Base-by-base conservation (phyloP, 169 alveolate species). In the Eimeria tenella region DNA sequence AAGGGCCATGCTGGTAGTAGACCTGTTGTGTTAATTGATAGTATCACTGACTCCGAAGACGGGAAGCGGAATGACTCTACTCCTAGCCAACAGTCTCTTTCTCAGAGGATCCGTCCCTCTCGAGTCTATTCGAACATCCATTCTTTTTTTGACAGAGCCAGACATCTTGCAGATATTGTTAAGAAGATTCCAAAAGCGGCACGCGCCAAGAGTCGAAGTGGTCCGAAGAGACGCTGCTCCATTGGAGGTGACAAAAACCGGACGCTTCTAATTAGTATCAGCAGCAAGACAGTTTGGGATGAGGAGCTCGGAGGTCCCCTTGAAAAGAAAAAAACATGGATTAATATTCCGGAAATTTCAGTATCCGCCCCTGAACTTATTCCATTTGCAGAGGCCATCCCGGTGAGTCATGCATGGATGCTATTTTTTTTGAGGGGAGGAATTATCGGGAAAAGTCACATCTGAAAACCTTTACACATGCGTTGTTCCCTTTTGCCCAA, bases 341-440 rank as follows among this genome's bases (percentile, higher is more conserved):
- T 91, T n/a, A 63, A 73, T 23, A 55, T 91, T 60, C 95, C 95
- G 17, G 92, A 77, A 10, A 7, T 91, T n/a, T 25, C 86, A 6
- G 55, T 91, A 4, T 73, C 88, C 25, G 95, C 83, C 25, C 88
- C 92, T 11, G 95, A 91, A 31, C 84, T 91, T n/a, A 58, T 91
- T 5, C 86, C 89, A 10, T 74, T 91, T 23, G 95, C 95, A 2
- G 95, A 91, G 19, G 77, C 86, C 68, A 25, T 81, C 49, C 95
- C 95, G 73, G 93, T 86, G 56, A 63, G 92, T 9, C 19, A 1
- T 17, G 13, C 79, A 17, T 17, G 19, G 74, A 3, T 13, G 19
- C 74, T 13, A 73, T 31, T 42, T 4, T 11, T 21, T 23, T 2
- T 19, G n/a, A 75, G 13, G 21, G 52, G 21, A 25, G 23, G 56